Base-by-base conservation (phyloP, 2,329 filamentous ascomycete species). In the Colletotrichum cordylinicola region DNA sequence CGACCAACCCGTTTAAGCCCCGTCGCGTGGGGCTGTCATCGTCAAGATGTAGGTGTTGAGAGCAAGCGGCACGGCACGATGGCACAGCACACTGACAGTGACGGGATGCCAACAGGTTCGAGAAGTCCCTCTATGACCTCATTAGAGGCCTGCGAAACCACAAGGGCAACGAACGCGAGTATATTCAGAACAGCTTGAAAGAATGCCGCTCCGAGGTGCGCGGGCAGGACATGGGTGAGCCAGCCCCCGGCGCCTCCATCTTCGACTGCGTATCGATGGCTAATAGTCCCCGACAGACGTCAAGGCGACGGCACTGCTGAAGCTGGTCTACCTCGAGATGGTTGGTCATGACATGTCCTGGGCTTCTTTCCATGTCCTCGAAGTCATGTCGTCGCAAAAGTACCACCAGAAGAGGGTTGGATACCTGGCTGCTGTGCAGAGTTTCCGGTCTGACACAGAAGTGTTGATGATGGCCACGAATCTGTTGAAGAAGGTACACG, bases 281-380 rank as follows among this genome's bases (percentile, higher is more conserved):
- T 80, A 60, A 79, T 21, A 24, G 13, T 43, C 31, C n/a, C 62
- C 80, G 69, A 68, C 74, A 95, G 96, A 98, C 87, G 91, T 98
- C 86, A 99, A 99, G 89, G 96, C 97, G 24, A 98, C 96, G 39
- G 97, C 97, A 61, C 90, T 99, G 70, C 89, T 99, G 82, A 99
- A 99, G 88, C 91, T 99, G 80, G 94, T 98, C 69, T 99, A 99
- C 84, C 92, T 99, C 79, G 97, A 99, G 84, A 99, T 99, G 97
- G 96, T 98, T 80, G 97, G 97, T 16, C 95, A 98, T 84, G 97
- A 98, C 86, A 99, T 99, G 97, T 98, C 96, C 4, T 99, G 97
- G 97, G 97, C 97, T 6, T 96, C 96, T 15, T 99, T 99, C 86
- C 95, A 99, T 84, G 96, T 98, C 68, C 93, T 99, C 64, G 97